Evolutionary conservation across 768 basidiomycete species (phyloP).

Genomic region (Tulasnella calospora): DNA sequence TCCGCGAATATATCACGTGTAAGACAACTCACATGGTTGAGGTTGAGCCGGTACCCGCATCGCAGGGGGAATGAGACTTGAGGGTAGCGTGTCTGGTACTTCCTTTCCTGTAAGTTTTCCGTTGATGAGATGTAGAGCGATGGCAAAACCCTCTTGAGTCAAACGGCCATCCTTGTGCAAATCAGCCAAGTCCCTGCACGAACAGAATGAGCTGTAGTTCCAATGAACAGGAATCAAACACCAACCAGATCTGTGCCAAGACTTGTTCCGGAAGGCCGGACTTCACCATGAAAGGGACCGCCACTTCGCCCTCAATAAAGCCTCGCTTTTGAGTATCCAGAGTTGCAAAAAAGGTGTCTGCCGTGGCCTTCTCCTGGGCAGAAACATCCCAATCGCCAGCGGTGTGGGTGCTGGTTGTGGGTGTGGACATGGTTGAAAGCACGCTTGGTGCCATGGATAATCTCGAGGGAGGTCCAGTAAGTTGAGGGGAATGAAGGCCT

Average conservation of each 20-base stretch:
- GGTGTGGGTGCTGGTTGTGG: conserved; percentile 23
- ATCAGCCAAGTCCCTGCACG: conserved; percentile 83
- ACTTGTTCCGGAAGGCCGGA: conserved; percentile 75
- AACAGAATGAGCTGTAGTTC: conserved; percentile 21
- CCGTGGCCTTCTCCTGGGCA: conserved; percentile 64
- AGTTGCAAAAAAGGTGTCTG: conserved; percentile 76
- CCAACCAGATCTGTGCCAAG: conserved; percentile 89
- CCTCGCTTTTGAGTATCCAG: conserved; percentile 72
- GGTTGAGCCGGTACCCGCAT: conserved; percentile 44
- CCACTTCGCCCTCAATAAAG: conserved; percentile 86
- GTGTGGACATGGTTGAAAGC: conserved; percentile 18
- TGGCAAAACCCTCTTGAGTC: conserved; percentile 88
- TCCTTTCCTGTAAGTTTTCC: conserved; percentile 74
- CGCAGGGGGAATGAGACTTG: conserved; percentile 74
- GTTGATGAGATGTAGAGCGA: conserved; percentile 92
- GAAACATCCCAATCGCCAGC: conserved; percentile 73
- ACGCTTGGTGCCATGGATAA: conserved; percentile 24
- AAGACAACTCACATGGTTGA: conserved; percentile 9
- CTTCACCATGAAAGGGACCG: conserved; percentile 92
- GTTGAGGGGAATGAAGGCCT: conserved; percentile 26
- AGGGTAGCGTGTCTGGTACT: conserved; percentile 65
- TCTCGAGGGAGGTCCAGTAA: conserved; percentile 13
- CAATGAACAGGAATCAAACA: conserved; percentile 26
- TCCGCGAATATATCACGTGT: not conserved
- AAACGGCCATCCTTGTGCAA: conserved; percentile 81